Evolutionary conservation across 1,139 yeast genomes (phyloP).

Genomic region (Petasospora rhodanensis): DNA sequence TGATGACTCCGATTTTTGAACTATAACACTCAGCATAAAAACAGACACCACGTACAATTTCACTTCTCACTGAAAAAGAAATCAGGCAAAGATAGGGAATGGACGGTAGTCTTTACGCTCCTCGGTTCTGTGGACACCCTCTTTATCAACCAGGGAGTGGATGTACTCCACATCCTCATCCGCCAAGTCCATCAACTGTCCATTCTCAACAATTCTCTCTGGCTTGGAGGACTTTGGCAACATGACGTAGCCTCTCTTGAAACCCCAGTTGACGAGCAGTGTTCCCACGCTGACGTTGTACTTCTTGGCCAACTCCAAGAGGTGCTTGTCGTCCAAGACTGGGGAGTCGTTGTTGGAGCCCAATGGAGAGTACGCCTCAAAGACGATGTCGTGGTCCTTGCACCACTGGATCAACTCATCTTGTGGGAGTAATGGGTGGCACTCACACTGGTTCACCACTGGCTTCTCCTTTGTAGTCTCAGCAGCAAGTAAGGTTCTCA

Average conservation of each 20-base stretch:
- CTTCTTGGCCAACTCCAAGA: constrained; percentile 50
- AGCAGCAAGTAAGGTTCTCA: constrained; percentile 48
- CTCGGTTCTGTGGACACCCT: no score
- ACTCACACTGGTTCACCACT: constrained; percentile 68
- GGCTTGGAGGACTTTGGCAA: constrained; percentile 70
- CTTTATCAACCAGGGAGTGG: no score
- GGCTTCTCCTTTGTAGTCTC: constrained; percentile 54
- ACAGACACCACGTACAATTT: no score
- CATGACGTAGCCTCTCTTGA: constrained; percentile 63
- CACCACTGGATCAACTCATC: constrained; percentile 53
- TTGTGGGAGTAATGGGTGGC: constrained; percentile 75
- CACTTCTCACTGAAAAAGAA: no score
- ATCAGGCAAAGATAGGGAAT: no score
- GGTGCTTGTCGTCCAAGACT: constrained; percentile 44
- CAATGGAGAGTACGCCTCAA: constrained; percentile 79
- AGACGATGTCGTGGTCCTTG: constrained; percentile 47
- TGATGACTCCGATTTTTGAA: no score
- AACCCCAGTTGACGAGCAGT: constrained; percentile 66
- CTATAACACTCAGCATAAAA: no score
- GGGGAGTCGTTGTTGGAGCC: constrained; percentile 72
- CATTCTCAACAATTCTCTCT: constrained; percentile 55
- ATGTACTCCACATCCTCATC: constrained; percentile 56
- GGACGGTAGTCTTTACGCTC: no score
- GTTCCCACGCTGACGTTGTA: constrained; percentile 54
- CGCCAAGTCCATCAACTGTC: constrained; percentile 44